Base-by-base conservation (phyloP, 108 stramenopile genomes). In the Nitzschia sp. region DNA sequence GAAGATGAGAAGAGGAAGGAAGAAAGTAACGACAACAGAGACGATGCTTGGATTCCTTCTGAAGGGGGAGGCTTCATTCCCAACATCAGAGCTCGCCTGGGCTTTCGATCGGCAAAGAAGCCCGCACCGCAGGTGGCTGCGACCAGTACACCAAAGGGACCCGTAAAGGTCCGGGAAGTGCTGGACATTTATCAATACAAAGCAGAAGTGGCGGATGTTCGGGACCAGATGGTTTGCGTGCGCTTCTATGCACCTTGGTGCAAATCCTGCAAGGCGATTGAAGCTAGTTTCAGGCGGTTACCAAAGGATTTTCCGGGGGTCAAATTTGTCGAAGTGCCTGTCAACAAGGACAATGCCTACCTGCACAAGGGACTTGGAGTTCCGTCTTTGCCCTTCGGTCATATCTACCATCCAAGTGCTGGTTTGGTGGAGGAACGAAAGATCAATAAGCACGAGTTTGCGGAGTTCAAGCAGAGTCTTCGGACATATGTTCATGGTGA, bases 311-410 rank as follows among this genome's bases (percentile, higher is more conserved):
- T 83, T 45, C 74, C 74, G n/a, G 29, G 54, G 25, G 85, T 92
- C n/a, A 84, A 85, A 51, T 92, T 89, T 61, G 88, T 92, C 2
- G 83, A 89, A 51, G 84, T 85, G 0, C 91, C 91, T 0, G 38
- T 86, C 9, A 84, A 83, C 21, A 76, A 82, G 32, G 76, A 85
- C 26, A 92, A 85, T 57, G 84, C 84, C 9, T 82, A 80, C 31
- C 66, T 92, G 30, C 91, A 88, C 46, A 70, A 88, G 59, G 88
- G 86, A 6, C 51, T 92, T 36, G 88, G 83, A 1, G 84, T 89
- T 2, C 78, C 83, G 24, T 65, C 57, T n/a, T 62, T 92, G 15
- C 91, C 91, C 6, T 92, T 65, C 66, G 82, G 67, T 5, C 91
- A 92, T 64, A 79, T 92, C 35, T 92, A 92, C 66, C 86, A 92